phyloP scores from a whole-genome alignment of 371 early-diverging fungal species.

The Cladochytrium tenue region DNA sequence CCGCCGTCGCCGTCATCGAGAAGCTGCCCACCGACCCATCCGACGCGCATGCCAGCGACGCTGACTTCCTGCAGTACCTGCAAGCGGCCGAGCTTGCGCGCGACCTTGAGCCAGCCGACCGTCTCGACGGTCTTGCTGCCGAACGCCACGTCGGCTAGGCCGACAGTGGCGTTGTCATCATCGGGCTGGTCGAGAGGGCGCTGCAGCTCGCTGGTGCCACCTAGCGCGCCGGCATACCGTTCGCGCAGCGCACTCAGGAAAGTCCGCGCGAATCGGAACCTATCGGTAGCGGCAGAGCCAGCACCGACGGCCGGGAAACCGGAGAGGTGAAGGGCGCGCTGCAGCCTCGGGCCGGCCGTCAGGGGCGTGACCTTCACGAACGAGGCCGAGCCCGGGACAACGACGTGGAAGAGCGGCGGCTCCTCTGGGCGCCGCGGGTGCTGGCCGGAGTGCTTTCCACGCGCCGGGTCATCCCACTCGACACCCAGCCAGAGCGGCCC shows the following conservation, averaged over 20 bases:
- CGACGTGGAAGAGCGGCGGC: constrained; percentile 68
- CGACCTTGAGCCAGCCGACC: constrained; percentile 77
- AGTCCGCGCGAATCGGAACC: constrained; percentile 15
- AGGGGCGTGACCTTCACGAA: constrained; percentile 54
- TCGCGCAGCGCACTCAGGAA: constrained; percentile 58
- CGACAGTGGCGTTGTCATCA: constrained; percentile 5
- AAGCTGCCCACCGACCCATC: constrained; percentile 25
- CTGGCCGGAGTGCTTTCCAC: constrained; percentile 84
- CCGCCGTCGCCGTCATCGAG: background rate
- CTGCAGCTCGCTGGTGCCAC: constrained; percentile 70
- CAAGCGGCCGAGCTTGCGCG: constrained; percentile 48
- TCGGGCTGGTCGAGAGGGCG: constrained; percentile 49
- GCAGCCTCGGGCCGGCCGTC: constrained; percentile 22
- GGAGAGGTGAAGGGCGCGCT: constrained; percentile 41
- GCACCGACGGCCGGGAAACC: constrained; percentile 34
- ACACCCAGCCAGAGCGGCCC: constrained; percentile 81
- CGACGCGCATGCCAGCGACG: constrained; percentile 47
- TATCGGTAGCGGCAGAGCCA: background rate
- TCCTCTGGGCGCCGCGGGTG: constrained; percentile 46
- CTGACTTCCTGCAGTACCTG: constrained; percentile 56
- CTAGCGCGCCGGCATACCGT: constrained; percentile 48
- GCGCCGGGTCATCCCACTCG: constrained; percentile 78
- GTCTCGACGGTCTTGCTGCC: constrained; percentile 65
- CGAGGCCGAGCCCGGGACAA: constrained; percentile 65
- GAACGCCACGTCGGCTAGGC: background rate